Conservation (phyloP, 2,329 filamentous ascomycete species). For the Fusarium torulosum region DNA sequence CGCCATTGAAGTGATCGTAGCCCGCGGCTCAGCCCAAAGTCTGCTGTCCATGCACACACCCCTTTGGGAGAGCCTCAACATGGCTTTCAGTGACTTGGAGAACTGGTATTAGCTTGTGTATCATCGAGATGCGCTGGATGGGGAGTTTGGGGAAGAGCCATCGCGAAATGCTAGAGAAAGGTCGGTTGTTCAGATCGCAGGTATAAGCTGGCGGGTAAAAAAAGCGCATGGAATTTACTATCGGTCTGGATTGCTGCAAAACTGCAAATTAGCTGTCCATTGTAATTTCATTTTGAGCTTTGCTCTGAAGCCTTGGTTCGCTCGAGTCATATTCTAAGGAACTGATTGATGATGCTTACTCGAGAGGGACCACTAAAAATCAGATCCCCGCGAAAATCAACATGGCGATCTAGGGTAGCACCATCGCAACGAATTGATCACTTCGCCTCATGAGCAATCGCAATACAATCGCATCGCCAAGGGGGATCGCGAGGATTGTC, state of each 20-base stretch:
- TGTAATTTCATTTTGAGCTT: background rate
- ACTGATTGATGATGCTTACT: constrained; percentile 1
- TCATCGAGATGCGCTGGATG: background rate
- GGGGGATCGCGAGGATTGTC: background rate
- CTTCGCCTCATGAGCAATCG: too few species aligned
- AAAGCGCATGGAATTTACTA: too few species aligned
- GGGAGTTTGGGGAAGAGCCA: background rate
- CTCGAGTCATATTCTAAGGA: background rate
- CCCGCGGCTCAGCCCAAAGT: constrained; percentile 42
- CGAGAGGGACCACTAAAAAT: background rate
- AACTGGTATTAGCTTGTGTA: background rate
- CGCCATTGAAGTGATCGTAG: constrained; percentile 45
- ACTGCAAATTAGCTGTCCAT: background rate
- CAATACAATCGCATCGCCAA: background rate
- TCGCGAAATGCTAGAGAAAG: background rate
- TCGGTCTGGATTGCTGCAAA: background rate
- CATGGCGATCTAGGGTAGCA: constrained; percentile 23
- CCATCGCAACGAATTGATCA: background rate
- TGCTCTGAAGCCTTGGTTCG: background rate
- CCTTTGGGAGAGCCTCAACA: constrained; percentile 26
- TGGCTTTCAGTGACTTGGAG: too few species aligned
- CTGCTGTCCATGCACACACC: constrained; percentile 22
- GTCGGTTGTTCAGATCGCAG: too few species aligned
- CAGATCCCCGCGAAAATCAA: background rate
- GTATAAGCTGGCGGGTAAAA: too few species aligned